A percentile compares a stretch with the other conserved stretches of the same genome.
These are phyloP conservation scores for Exophiala lecanii-corni DNA, from an alignment of 2,329 filamentous ascomycete species.

Conservation along the genomic window DNA sequence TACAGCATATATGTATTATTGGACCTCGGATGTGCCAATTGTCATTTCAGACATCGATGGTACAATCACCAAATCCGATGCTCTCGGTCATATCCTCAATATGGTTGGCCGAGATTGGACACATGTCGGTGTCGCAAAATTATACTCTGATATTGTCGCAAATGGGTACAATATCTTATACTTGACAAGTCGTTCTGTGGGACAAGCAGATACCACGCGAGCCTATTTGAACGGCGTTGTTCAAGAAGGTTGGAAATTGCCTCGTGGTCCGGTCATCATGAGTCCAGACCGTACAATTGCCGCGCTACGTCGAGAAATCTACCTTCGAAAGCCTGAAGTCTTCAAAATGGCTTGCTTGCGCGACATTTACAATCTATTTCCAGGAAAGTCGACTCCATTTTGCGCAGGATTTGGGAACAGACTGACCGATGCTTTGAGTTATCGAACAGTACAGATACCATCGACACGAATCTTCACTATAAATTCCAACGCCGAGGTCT, in stretches of 20 bases:
- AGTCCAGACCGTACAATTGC: conserved; percentile 94
- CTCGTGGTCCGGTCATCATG: conserved; percentile 88
- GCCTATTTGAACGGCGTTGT: conserved; percentile 83
- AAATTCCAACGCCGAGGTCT: conserved; percentile 95
- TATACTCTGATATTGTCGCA: conserved; percentile 89
- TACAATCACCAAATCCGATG: conserved; percentile 97
- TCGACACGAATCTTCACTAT: conserved; percentile 95
- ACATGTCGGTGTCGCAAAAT: conserved; percentile 89
- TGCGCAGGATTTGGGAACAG: conserved; percentile 97
- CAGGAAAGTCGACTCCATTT: conserved; percentile 72
- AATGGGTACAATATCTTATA: conserved; percentile 99
- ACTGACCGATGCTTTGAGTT: conserved; percentile 91
- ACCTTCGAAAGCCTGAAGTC: conserved; percentile 91
- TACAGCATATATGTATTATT: conserved; percentile 86
- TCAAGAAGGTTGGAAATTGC: conserved; percentile 81
- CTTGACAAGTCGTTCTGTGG: conserved; percentile 87
- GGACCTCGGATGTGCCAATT: conserved; percentile 85
- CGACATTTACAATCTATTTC: conserved; percentile 87
- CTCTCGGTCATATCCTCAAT: conserved; percentile 87
- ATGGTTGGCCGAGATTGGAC: conserved; percentile 99
- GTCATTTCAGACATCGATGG: conserved; percentile 99
- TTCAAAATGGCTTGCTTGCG: conserved; percentile 99
- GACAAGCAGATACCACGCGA: conserved; percentile 78
- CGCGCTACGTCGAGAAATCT: conserved; percentile 84
- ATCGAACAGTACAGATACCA: conserved; percentile 92